Conservation (phyloP, 305 asterid species). For the Ajuga reptans region DNA sequence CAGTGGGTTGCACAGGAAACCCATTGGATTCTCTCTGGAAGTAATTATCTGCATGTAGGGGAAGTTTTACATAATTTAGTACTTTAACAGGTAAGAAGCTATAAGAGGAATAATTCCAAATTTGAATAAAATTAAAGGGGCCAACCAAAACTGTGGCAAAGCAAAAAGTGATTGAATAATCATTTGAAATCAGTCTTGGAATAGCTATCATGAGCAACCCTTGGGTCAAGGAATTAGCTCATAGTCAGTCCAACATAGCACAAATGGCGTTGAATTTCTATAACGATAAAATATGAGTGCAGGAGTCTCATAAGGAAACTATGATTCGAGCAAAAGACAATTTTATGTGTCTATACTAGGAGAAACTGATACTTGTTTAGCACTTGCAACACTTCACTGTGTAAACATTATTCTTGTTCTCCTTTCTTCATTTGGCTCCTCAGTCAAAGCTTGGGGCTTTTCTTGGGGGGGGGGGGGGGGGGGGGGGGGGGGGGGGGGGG, state of each 20-base stretch:
- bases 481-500: no score
- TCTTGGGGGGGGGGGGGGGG: no score
- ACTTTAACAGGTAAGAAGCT: not conserved
- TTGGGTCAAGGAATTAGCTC: not conserved
- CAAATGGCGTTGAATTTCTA: not conserved
- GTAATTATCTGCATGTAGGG: conserved; percentile 32
- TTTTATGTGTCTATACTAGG: not conserved
- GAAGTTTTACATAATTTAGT: conserved; percentile 6
- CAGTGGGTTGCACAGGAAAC: conserved; percentile 40
- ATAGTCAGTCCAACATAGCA: not conserved
- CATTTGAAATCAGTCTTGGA: conserved; percentile 5
- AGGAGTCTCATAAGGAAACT: not conserved
- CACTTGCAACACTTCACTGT: not conserved
- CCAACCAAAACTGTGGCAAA: not conserved
- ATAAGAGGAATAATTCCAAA: not conserved
- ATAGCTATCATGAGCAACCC: conserved; percentile 1
- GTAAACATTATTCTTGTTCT: not conserved
- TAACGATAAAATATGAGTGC: not conserved
- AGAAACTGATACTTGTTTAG: not conserved
- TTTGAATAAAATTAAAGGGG: not conserved
- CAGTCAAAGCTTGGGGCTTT: not conserved
- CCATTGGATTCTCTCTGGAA: conserved; percentile 39
- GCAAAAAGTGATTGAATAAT: conserved; percentile 2
- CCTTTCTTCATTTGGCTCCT: not conserved
- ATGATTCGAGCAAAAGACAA: not conserved